A percentile compares a stretch with the other conserved stretches of the same genome.
phyloP scores from a whole-genome alignment of 306 rosid species.

The Vicia villosa region DNA sequence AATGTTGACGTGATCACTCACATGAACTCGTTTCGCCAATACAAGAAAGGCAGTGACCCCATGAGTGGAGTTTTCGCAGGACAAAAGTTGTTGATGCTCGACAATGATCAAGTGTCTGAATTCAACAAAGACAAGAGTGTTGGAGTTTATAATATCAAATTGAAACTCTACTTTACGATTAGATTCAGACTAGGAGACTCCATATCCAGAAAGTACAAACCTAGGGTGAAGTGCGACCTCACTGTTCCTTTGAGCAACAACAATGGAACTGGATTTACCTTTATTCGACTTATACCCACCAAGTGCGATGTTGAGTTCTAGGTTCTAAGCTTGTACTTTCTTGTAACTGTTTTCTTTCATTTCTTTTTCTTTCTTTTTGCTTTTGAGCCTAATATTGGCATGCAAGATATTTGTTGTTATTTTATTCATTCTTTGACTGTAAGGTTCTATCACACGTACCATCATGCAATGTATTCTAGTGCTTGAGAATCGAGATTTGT shows the following conservation, averaged over 20 bases:
- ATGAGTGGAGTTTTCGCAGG: constrained; percentile 49
- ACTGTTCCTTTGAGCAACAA: constrained; percentile 45
- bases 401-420: neutral
- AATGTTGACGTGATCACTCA: constrained; percentile 36
- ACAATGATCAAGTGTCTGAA: constrained; percentile 11
- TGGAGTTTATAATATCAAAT: constrained; percentile 50
- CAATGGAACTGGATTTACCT: constrained; percentile 9
- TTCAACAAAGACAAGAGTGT: constrained; percentile 40
- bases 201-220: constrained; percentile 41
- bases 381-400: neutral
- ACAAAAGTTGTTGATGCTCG: constrained; percentile 20
- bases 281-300: constrained; percentile 37
- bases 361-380: neutral
- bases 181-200: constrained; percentile 49
- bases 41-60: constrained; percentile 42
- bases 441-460: too few relatives aligned
- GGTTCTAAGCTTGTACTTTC: neutral
- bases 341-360: neutral
- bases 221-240: constrained; percentile 56
- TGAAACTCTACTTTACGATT: constrained; percentile 56
- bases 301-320: constrained; percentile 49
- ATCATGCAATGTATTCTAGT: too few relatives aligned
- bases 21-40: constrained; percentile 43
- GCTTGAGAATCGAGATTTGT: too few relatives aligned
- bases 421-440: too few relatives aligned